Base-by-base conservation (phyloP, 2,329 filamentous ascomycete genomes). In the Fusarium domesticum region DNA sequence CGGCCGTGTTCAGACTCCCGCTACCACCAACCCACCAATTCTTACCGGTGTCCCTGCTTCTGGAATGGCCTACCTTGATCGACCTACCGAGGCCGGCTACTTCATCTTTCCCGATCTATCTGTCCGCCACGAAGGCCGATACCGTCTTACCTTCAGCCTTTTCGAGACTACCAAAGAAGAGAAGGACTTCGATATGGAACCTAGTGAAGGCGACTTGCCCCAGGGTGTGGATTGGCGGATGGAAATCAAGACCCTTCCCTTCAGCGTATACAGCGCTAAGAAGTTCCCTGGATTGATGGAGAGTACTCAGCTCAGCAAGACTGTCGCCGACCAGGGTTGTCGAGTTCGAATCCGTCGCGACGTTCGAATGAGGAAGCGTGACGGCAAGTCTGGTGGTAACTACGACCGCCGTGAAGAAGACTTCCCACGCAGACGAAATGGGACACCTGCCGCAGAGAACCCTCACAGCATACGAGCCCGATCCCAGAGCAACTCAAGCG, bases 101-200 rank as follows among this genome's bases (percentile, higher is more conserved):
- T 98, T 98, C 69, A 88, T 98, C 66, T 98, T 98, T 65, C 93
- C 93, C 3, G 93, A 98, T 67, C 75, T 97, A 19, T 96, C 92
- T 0, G 92, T 98, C 37, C 85, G 93, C 44, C 92, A 98, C 62
- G 93, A 98, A 68, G 93, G 93, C 50, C 84, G 85, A 56, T 98
- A 96, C 67, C 79, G 85, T n/a, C 72, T 98, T 42, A 87, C 84
- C 50, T 97, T 98, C 70, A 91, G 89, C 60, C 73, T 98, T 25
- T 97, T 93, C 59, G 93, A 98, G 71, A 87, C 95, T 64, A 84
- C 90, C 63, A 96, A 96, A 75, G 85, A 95, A 45, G 72, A 80
- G 46, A 84, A 85, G 65, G 90, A 96, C 67, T 79, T 83, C 44
- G 88, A 95, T 69, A 51, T 79, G 55, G 75, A 68, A 56, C 68